A percentile compares a stretch with the other conserved stretches of the same genome.
phyloP scores from a whole-genome alignment of 2,329 filamentous ascomycete species.

The Exserohilum rostratum region DNA sequence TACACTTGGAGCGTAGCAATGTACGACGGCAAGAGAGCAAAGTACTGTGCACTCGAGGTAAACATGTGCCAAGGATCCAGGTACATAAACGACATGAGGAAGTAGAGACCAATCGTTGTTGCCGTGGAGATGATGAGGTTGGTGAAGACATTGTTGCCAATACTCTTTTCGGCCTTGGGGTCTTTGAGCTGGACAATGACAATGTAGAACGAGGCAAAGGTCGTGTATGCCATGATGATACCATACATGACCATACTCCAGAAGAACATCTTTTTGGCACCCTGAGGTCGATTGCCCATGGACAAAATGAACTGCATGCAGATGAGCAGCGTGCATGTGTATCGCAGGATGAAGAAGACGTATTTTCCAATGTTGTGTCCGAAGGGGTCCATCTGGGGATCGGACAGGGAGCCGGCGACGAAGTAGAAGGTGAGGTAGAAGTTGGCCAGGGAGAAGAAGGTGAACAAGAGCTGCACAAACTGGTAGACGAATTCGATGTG shows the following conservation, averaged over 20 bases:
- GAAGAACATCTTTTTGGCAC: conserved; percentile 88
- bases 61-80: conserved; percentile 99
- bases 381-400: conserved; percentile 83
- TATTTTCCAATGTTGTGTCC: conserved; percentile 82
- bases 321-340: conserved; percentile 84
- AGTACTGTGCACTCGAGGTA: conserved; percentile 89
- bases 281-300: conserved; percentile 94
- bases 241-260: conserved; percentile 87
- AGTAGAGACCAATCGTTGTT: conserved; percentile 91
- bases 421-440: conserved; percentile 99
- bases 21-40: conserved; percentile 87
- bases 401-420: conserved; percentile 86
- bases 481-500: conserved; percentile 97
- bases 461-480: conserved; percentile 89
- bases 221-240: conserved; percentile 95
- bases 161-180: conserved; percentile 56
- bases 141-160: conserved; percentile 91
- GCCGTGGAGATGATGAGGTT: conserved; percentile 90
- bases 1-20: conserved; percentile 98
- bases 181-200: conserved; percentile 77
- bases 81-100: conserved; percentile 95
- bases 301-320: conserved; percentile 95
- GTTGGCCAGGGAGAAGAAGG: conserved; percentile 97
- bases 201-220: conserved; percentile 87
- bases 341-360: conserved; percentile 87